Evolutionary conservation across 495 filamentous ascomycete species (phyloP).

Genomic region (Neohortaea acidophila): DNA sequence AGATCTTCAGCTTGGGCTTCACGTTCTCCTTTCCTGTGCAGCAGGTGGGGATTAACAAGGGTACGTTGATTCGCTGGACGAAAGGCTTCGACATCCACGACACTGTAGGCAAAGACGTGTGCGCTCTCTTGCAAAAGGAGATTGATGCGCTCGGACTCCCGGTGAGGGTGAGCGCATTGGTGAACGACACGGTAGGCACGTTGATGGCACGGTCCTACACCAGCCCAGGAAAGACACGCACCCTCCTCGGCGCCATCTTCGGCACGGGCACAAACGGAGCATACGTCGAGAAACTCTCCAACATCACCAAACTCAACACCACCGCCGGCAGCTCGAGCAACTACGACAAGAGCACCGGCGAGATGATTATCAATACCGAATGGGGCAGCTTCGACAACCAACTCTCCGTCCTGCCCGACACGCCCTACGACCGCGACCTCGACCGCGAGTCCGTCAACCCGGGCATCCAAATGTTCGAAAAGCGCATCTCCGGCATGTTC

Average conservation of each 20-base stretch:
- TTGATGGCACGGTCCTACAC: slow-evolving; percentile 95
- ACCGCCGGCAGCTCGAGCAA: slow-evolving; percentile 31
- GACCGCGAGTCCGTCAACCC: slow-evolving; percentile 77
- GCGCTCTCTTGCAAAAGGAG: slow-evolving; percentile 73
- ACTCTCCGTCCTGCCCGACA: slow-evolving; percentile 71
- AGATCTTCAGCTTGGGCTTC: slow-evolving; percentile 84
- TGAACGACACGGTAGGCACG: slow-evolving; percentile 95
- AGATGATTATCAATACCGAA: slow-evolving; percentile 97
- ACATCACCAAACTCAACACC: slow-evolving; percentile 51
- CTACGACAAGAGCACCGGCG: slow-evolving; percentile 63
- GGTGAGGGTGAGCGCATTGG: slow-evolving; percentile 81
- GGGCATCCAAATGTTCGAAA: slow-evolving; percentile 97
- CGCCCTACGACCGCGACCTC: slow-evolving; percentile 62
- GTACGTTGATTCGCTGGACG: slow-evolving; percentile 86
- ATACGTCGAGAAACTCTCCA: slow-evolving; percentile 63
- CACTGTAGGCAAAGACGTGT: slow-evolving; percentile 87
- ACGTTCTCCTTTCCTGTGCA: slow-evolving; percentile 96
- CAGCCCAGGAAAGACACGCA: slow-evolving; percentile 71
- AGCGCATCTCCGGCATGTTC: slow-evolving; percentile 97
- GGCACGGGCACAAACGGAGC: slow-evolving; percentile 92
- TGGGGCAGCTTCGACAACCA: slow-evolving; percentile 98
- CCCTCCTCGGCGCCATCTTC: slow-evolving; percentile 82
- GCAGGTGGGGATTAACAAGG: slow-evolving; percentile 85
- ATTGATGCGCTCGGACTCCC: slow-evolving; percentile 77
- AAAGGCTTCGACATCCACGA: slow-evolving; percentile 96